Evolutionary conservation across 2,329 filamentous ascomycete genomes (phyloP), one percentile per base, ranked within the genome.

Genomic region (Dactylellina drechsleri): DNA sequence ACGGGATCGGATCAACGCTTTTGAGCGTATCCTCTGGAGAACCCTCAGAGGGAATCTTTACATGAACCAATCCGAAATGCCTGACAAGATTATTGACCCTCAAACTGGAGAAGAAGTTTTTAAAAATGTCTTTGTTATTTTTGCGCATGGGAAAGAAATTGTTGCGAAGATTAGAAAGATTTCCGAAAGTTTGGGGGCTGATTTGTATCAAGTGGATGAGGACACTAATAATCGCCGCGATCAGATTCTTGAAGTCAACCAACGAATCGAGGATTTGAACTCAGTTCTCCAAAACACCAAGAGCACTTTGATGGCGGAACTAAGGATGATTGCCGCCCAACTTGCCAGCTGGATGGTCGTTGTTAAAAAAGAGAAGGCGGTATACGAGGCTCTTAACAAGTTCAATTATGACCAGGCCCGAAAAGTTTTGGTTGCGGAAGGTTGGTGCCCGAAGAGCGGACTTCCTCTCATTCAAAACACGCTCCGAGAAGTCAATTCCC

Each of bases 111-210:
- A 98, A 83, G 86, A 92, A 77, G 87, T 96, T 79, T 89, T 91
- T 85, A 99, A 99, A 89, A 99, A 97, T 79, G 95, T 99, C 66
- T 99, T 99, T 81, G 94, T 99, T 81, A 99, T 99, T 82, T 99
- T 99, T 80, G 95, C 95, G 12, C 95, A 99, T 81, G 95, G 95
- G 81, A 97, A 97, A 83, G 94, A 98, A 83, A 97, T 99, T 79
- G 89, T 99, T 80, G 92, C 93, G 81, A 99, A 99, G 88, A 98
- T 99, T 81, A 90, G 95, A 81, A 98, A 97, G 87, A 98, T 99
- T 76, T 98, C 94, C 0, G 95, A 99, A 84, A 97, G 93, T 7
- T 90, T 99, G 83, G 92, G 94, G 76, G 95, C 96, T 66, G 92
- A 97, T 81, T 87, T 98, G 76, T 99, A 99, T 86, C 93, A 90